A percentile compares a stretch with the other conserved stretches of the same genome.
Conservation (phyloP, 2,329 filamentous ascomycete species). For the Arthrobotrys sphaeroides region DNA sequence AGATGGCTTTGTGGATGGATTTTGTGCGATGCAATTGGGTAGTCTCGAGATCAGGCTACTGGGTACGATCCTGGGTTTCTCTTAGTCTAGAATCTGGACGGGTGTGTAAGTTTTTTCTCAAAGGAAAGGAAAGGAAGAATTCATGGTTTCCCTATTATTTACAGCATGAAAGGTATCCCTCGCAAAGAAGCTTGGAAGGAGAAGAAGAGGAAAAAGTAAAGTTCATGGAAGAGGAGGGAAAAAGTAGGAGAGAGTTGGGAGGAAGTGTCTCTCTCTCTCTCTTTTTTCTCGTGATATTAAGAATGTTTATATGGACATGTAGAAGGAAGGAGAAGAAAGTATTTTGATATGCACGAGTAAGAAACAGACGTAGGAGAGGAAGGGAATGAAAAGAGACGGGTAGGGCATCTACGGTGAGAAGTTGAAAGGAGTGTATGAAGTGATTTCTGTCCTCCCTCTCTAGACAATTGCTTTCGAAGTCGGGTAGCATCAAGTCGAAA, state of each 20-base stretch:
- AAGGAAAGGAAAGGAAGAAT: background rate
- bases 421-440: background rate
- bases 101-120: too few species aligned
- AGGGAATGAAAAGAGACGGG: background rate
- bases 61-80: too few species aligned
- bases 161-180: slow-evolving; percentile 10
- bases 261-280: too few species aligned
- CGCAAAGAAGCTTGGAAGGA: background rate
- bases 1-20: too few species aligned
- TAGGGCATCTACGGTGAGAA: too few species aligned
- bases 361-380: slow-evolving; percentile 12
- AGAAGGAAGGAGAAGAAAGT: slow-evolving; percentile 9
- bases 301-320: slow-evolving; percentile 33
- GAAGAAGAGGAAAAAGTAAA: background rate
- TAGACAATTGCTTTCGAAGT: slow-evolving; percentile 6
- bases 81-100: too few species aligned
- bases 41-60: too few species aligned
- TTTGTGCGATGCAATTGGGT: too few species aligned
- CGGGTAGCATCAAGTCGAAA: slow-evolving; percentile 6
- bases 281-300: slow-evolving; percentile 21
- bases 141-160: slow-evolving; percentile 6
- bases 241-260: too few species aligned
- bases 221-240: background rate
- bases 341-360: slow-evolving; percentile 10
- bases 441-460: slow-evolving; percentile 14